Conservation (phyloP, 768 basidiomycete species). For the Russula virescens region DNA sequence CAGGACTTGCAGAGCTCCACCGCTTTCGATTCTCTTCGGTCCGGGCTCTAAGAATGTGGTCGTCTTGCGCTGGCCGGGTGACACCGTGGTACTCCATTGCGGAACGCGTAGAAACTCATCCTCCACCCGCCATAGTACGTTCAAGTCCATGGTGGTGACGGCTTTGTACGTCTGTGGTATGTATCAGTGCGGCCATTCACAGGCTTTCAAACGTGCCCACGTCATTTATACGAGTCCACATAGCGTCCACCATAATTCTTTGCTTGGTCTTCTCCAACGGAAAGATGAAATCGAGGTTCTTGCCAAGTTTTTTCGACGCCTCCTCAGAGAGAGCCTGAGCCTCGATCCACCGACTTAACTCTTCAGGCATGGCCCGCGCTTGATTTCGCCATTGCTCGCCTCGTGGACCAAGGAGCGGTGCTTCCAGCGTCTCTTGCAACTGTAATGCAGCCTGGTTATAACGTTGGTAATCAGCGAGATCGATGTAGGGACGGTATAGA, state of each 20-base stretch:
- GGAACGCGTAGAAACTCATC: constrained; percentile 19
- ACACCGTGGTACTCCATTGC: constrained; percentile 29
- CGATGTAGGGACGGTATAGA: background rate
- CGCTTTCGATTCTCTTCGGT: background rate
- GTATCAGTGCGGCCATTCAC: constrained; percentile 6
- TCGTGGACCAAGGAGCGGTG: constrained; percentile 52
- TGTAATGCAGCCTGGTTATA: constrained; percentile 54
- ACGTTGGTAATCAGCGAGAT: background rate
- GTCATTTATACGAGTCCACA: constrained; percentile 61
- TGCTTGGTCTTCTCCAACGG: constrained; percentile 55
- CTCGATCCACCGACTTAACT: constrained; percentile 61
- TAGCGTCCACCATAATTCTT: constrained; percentile 43
- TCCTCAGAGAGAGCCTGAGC: constrained; percentile 57
- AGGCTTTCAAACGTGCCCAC: constrained; percentile 34
- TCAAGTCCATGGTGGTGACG: constrained; percentile 9
- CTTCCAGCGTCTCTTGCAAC: constrained; percentile 58
- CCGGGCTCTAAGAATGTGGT: background rate
- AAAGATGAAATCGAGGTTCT: constrained; percentile 50
- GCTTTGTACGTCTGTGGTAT: constrained; percentile 12
- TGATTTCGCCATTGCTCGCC: constrained; percentile 48
- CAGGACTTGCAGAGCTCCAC: constrained; percentile 43
- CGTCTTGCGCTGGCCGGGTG: constrained; percentile 29
- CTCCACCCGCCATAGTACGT: constrained; percentile 18
- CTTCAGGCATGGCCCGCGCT: constrained; percentile 49
- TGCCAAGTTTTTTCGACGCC: constrained; percentile 46